phyloP scores from a whole-genome alignment of 257 asterid genomes.

The Solanum corneliomulleri region DNA sequence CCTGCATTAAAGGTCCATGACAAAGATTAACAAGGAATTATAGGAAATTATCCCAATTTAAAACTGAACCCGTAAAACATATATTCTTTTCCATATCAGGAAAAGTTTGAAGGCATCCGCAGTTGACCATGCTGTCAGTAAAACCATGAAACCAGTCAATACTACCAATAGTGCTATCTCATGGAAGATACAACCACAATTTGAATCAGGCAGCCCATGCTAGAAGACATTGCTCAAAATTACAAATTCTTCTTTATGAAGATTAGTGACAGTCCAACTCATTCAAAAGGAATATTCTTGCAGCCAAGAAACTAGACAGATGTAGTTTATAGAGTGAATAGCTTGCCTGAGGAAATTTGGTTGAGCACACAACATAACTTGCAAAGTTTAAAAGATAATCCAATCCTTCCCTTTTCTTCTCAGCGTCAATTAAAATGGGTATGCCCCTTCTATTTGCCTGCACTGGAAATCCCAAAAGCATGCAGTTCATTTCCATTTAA shows the following conservation, averaged over 20 bases:
- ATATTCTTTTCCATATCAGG: neutral
- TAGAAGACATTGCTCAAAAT: neutral
- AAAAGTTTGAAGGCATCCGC: neutral
- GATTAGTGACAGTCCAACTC: neutral
- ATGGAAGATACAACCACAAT: neutral
- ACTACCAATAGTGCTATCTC: neutral
- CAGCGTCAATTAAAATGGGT: slow-evolving; percentile 85
- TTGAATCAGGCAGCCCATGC: neutral
- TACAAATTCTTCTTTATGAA: neutral
- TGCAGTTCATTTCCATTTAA: slow-evolving; percentile 20
- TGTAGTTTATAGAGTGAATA: neutral
- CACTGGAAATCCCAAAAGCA: slow-evolving; percentile 55
- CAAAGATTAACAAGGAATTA: neutral
- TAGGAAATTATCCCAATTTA: neutral
- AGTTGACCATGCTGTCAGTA: neutral
- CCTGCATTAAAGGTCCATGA: neutral
- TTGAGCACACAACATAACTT: slow-evolving; percentile 69
- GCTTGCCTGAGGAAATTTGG: slow-evolving; percentile 85
- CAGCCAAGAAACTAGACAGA: neutral
- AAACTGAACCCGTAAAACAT: neutral
- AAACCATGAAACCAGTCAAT: neutral
- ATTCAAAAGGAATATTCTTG: neutral
- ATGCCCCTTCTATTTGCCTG: slow-evolving; percentile 87
- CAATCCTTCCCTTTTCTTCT: slow-evolving; percentile 80
- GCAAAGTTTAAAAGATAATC: slow-evolving; percentile 72